Evolutionary conservation across 768 basidiomycete genomes (phyloP), one percentile per base, ranked within the genome.

Genomic region (Pisolithus marmoratus): DNA sequence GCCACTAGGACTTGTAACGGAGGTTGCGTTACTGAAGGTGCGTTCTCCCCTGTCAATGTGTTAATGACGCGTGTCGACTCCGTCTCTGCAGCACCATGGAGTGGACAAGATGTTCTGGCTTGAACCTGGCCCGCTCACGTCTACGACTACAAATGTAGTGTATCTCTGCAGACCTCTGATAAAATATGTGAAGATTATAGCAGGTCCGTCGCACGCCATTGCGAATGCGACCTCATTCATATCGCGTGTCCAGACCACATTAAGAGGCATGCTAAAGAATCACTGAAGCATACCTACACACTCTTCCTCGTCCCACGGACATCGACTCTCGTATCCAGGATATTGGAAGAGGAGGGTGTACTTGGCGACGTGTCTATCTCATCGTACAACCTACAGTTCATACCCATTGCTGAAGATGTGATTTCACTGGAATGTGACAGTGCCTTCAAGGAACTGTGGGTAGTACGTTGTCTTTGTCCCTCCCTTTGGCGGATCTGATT

Each of bases 31-130:
- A 15, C 74, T 98, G 50, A 97, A 98, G 83, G 96, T 94, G 48
- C 26, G 60, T 62, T 36, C 4, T 29, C 36, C 44, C 22, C 26
- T 34, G 31, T 23, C 4, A 27, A 31, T 26, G 15, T 38, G 2
- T 40, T 47, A 12, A 49, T 48, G n/a, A 6, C 6, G 43, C 29
- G 51, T 52, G 34, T 36, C 58, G 24, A 63, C 51, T 24, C 12
- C 24, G 29, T 17, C n/a, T 26, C 12, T 22, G 50, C 59, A 98
- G 95, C 90, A 98, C 64, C 94, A 98, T 83, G 94, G 93, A 5
- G 92, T 99, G 3, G 94, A 97, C 74, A 96, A 96, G 76, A 95
- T 99, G 90, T 96, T 94, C 72, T 99, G 96, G 95, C 82, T 99
- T 22, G 96, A 98, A 70, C 69, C 86, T 11, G 94, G 94, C 17